Percentiles rank a stretch among this genome's conserved stretches.
Evolutionary conservation across 768 basidiomycete species (phyloP).

Genomic region (Lyophyllum atratum): DNA sequence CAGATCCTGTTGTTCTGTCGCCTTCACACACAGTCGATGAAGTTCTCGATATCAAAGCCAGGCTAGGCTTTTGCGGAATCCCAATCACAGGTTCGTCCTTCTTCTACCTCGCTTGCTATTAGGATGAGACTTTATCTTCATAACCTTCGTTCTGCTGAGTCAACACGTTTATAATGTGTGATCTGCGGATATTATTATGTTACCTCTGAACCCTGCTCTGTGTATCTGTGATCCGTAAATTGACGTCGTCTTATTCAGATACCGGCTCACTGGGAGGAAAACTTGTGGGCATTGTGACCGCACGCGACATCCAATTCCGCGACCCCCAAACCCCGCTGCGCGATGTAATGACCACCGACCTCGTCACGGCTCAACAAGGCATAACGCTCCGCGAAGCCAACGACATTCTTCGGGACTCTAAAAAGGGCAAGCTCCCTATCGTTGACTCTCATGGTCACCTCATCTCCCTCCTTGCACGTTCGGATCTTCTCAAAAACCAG

Average conservation of each 20-base stretch:
- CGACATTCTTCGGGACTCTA: slow-evolving; percentile 90
- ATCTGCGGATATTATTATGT: slow-evolving; percentile 60
- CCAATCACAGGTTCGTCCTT: slow-evolving; percentile 88
- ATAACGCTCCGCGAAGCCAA: slow-evolving; percentile 93
- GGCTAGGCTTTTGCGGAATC: slow-evolving; percentile 93
- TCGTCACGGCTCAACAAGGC: slow-evolving; percentile 86
- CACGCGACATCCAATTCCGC: slow-evolving; percentile 95
- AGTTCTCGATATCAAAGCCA: slow-evolving; percentile 90
- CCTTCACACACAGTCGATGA: slow-evolving; percentile 80
- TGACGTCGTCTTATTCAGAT: slow-evolving; percentile 50
- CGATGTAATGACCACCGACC: slow-evolving; percentile 85
- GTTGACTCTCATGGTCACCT: slow-evolving; percentile 55
- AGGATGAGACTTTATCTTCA: slow-evolving; percentile 52
- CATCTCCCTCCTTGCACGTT: slow-evolving; percentile 86
- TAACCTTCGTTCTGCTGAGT: slow-evolving; percentile 93
- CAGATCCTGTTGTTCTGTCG: slow-evolving; percentile 88
- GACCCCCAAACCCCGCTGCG: slow-evolving; percentile 62
- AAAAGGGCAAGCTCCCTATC: slow-evolving; percentile 95
- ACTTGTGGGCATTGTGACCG: slow-evolving; percentile 94
- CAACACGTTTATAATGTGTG: slow-evolving; percentile 67
- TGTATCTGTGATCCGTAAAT: slow-evolving; percentile 7
- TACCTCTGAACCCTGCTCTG: slow-evolving; percentile 35
- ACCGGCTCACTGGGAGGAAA: slow-evolving; percentile 86
- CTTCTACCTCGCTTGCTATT: slow-evolving; percentile 5
- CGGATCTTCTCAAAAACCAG: slow-evolving; percentile 96